Evolutionary conservation across 495 filamentous ascomycete genomes (phyloP), one percentile per base, ranked within the genome.

Genomic region (Haplographium delicatum): DNA sequence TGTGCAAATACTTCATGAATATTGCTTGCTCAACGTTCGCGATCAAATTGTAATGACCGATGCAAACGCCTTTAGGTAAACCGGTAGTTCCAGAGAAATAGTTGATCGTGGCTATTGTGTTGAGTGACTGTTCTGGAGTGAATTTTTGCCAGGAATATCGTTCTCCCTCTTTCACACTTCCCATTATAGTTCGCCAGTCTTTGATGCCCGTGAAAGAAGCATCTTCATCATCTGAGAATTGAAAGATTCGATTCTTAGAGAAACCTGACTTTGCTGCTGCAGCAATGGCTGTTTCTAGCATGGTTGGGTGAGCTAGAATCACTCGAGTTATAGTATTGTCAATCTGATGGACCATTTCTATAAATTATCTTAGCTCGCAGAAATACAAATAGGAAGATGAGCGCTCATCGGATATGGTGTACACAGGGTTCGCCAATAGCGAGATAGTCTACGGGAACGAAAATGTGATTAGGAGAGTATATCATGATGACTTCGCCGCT

Each of bases 11-110:
- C 13, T 41, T 18, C 38, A 4, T 41, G 50, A 25, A 61, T 78
- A 68, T 6, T 75, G 71, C 45, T 83, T 73, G 44, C 67, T 46
- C 34, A 73, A 75, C 51, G 20, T 72, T 60, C 61, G 77, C 75
- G 18, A 78, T 60, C 7, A 76, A 54, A 56, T 75, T 76, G 44
- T 65, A 59, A 52, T 82, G 79, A 1, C 76, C 73, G 23, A 78
- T 70, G 19, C 67, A 69, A 5, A 71, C 71, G 1, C 72, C 76
- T 56, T 83, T 84, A 10, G 49, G 49, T 7, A 52, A 6, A 9
- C 49, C 49, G 2, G 49, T 52, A 9, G 49, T 52, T 15, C 49
- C 49, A 16, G 13, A 18, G 25, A 15, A 31, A 26, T 52, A 52
- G 38, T 52, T 52, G 15, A 41, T 41, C 16, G 23, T 20, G 4